Conservation (phyloP, 1,284 basidiomycete species). For the Coniophora puteana region DNA sequence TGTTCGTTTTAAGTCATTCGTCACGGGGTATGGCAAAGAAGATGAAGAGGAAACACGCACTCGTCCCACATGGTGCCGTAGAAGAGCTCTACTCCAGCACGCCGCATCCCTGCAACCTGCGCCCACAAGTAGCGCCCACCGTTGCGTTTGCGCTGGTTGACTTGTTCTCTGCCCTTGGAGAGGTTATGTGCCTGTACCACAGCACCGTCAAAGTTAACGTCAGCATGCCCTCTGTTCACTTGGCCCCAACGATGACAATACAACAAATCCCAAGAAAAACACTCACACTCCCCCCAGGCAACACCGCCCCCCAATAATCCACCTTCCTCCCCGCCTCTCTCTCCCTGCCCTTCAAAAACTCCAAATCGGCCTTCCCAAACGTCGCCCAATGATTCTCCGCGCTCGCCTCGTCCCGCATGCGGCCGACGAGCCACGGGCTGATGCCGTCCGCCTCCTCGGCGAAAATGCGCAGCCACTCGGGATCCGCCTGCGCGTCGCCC, state of each 20-base stretch:
- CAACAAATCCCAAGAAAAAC: background rate
- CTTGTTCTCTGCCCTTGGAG: conserved; percentile 61
- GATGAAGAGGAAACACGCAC: conserved; percentile 36
- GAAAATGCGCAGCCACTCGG: conserved; percentile 61
- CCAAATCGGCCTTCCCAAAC: conserved; percentile 58
- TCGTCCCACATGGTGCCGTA: conserved; percentile 86
- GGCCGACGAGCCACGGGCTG: conserved; percentile 73
- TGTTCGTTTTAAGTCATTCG: conserved; percentile 6
- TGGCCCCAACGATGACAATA: no score
- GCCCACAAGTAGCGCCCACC: conserved; percentile 75
- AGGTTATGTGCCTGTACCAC: conserved; percentile 56
- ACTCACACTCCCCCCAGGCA: conserved; percentile 73
- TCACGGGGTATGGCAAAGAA: background rate
- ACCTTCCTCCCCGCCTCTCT: conserved; percentile 47
- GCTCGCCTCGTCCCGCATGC: conserved; percentile 52
- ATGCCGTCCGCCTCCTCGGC: conserved; percentile 71
- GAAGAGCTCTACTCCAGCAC: conserved; percentile 58
- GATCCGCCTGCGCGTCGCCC: conserved; percentile 62
- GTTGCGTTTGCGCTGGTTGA: conserved; percentile 62
- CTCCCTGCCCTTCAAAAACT: conserved; percentile 49
- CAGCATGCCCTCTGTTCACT: no score
- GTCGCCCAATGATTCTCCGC: conserved; percentile 57
- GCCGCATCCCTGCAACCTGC: conserved; percentile 62
- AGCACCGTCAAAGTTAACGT: conserved; percentile 3
- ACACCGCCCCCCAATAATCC: conserved; percentile 72